A percentile compares a stretch with the other conserved stretches of the same genome.
phyloP scores from a whole-genome alignment of 2,329 filamentous ascomycete genomes.

The Setomelanomma holmii region DNA sequence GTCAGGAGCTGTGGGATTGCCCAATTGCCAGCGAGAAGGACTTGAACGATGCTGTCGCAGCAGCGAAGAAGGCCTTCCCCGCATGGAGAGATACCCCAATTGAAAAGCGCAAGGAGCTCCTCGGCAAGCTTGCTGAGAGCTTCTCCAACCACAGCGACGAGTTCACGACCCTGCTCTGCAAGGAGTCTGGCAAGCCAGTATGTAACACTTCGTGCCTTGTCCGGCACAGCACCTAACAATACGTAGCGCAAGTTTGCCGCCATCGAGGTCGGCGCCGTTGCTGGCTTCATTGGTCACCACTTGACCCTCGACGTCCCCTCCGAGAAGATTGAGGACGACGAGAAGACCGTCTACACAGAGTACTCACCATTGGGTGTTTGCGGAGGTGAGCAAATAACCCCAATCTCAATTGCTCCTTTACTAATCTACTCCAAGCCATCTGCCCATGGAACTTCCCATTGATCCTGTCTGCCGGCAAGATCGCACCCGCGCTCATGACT shows the following conservation, averaged over 20 bases:
- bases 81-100: slow-evolving; percentile 52
- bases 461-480: slow-evolving; percentile 60
- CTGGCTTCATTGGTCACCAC: slow-evolving; percentile 50
- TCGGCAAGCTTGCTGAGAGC: slow-evolving; percentile 34
- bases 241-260: slow-evolving; percentile 50
- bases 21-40: slow-evolving; percentile 59
- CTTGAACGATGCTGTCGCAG: slow-evolving; percentile 59
- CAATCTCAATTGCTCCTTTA: neutral
- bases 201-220: slow-evolving; percentile 1
- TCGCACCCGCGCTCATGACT: slow-evolving; percentile 64
- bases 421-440: slow-evolving; percentile 30
- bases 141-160: slow-evolving; percentile 38
- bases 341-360: slow-evolving; percentile 56
- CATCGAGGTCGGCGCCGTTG: slow-evolving; percentile 48
- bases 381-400: slow-evolving; percentile 21
- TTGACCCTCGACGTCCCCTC: slow-evolving; percentile 41
- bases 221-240: slow-evolving; percentile 9
- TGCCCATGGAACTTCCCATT: slow-evolving; percentile 61
- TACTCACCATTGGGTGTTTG: slow-evolving; percentile 58
- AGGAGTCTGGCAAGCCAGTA: slow-evolving; percentile 48
- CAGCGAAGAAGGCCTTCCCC: slow-evolving; percentile 57
- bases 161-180: slow-evolving; percentile 41
- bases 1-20: slow-evolving; percentile 58
- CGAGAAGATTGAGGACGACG: slow-evolving; percentile 53
- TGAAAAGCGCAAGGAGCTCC: slow-evolving; percentile 42